phyloP scores from a whole-genome alignment of 371 early-diverging fungal species.

The Mucor circinelloides region DNA sequence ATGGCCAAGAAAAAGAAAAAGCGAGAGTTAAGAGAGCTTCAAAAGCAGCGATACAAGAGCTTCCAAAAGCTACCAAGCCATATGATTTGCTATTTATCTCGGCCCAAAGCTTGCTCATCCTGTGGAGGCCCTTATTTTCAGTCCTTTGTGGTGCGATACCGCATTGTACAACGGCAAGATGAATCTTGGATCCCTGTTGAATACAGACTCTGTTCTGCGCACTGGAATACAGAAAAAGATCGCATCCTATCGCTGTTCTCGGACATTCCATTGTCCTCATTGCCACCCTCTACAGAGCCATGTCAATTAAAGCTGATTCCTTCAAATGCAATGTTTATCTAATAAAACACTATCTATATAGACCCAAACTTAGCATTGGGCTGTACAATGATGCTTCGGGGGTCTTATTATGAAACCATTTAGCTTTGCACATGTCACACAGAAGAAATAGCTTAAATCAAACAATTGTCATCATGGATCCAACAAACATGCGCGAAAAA shows the following conservation, averaged over 20 bases:
- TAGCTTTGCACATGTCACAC: not conserved
- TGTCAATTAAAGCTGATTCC: conserved; percentile 9
- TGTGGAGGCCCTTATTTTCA: conserved; percentile 92
- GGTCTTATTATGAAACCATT: not conserved
- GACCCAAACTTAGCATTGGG: not conserved
- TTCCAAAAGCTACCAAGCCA: conserved; percentile 42
- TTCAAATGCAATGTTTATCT: not conserved
- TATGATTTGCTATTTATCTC: conserved; percentile 63
- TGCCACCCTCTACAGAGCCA: conserved; percentile 12
- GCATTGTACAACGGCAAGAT: conserved; percentile 61
- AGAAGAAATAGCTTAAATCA: not conserved
- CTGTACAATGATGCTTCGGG: not conserved
- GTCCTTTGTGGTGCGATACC: conserved; percentile 56
- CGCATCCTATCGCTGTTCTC: conserved; percentile 45
- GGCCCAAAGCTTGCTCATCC: conserved; percentile 75
- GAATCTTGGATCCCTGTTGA: conserved; percentile 61
- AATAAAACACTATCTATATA: not conserved
- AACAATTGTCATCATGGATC: not conserved
- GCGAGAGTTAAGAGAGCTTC: conserved; percentile 6
- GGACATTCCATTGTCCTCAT: not conserved
- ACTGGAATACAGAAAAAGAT: conserved; percentile 76
- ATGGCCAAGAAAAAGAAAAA: conserved; percentile 50
- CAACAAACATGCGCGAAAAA: not conserved
- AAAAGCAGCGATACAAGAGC: conserved; percentile 1
- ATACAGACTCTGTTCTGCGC: conserved; percentile 76